Base-by-base conservation (phyloP, 768 basidiomycete genomes). In the Boletus reticuloceps region DNA sequence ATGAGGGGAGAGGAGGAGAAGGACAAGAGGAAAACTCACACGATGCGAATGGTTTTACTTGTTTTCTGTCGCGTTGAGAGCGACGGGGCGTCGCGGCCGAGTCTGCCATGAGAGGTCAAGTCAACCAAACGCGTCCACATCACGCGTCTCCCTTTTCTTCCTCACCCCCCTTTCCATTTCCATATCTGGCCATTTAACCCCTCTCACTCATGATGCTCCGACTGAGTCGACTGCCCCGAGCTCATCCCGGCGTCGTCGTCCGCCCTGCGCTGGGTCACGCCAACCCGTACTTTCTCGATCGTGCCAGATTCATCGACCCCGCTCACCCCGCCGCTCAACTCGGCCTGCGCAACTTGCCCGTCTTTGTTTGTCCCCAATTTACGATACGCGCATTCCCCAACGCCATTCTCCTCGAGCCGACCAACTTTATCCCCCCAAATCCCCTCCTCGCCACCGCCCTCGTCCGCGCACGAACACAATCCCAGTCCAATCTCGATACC, bases 11-110 rank as follows among this genome's bases (percentile, higher is more conserved):
- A 29, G n/a, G 16, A 27, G 38, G 16, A 45, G 20, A 5, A 22
- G 19, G 47, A 37, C n/a, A 14, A 42, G 2, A 1, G 2, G 22
- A 67, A 32, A 8, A 46, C 76, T 52, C 58, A 88, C 87, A 73
- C 46, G 84, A 79, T 14, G 72, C 70, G 60, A 87, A 88, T 1
- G 75, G 80, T 44, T 84, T 73, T 9, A 77, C 79, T n/a, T 73
- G 68, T 68, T 87, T 91, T 65, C 76, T 80, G 56, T 90, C 88
- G 66, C 88, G 74, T 56, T 86, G 86, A 20, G 89, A 90, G 50
- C 81, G 73, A 42, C 82, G 74, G 4, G 78, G 76, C 16, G 68
- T 72, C n/a, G 73, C 59, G 6, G 71, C 58, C 41, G 55, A 3
- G 43, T 61, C 63, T 5, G 59, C 41, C 63, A 64, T 65, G 66